Base-by-base conservation (phyloP, 169 alveolate species). In the Amoebophrya sp. region DNA sequence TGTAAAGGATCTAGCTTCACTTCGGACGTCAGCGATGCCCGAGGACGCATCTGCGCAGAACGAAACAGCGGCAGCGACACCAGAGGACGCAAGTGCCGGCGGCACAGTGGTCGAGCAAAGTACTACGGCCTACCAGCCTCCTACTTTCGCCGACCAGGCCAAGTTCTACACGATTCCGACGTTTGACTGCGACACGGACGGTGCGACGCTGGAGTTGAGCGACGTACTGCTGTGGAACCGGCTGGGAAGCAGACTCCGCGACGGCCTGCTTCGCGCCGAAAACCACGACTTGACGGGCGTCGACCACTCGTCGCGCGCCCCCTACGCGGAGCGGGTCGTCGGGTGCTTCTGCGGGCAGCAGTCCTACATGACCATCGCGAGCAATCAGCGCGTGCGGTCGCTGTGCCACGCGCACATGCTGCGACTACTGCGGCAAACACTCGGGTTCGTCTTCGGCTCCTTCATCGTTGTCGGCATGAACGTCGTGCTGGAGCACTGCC, bases 401-500 rank as follows among this genome's bases (percentile, higher is more conserved):
- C 29, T 66, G 35, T 66, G 83, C 83, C 83, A 66, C 32, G 35
- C 10, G 35, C 83, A 66, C 83, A 66, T 66, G 83, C 29, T 66
- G 83, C 83, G 83, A 25, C 83, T 66, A 25, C 32, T 66, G 83
- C 83, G 83, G 32, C 83, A 66, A 1, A 66, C 83, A 1, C 38
- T 66, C 10, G 83, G 83, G 32, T 66, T 66, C 35, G 83, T 66
- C 38, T 66, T 66, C 38, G 83, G 83, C 83, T 66, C 83, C 83
- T 66, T 66, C 83, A 66, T 66, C 35, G 83, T 66, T 3, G 83
- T 66, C 32, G 83, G 83, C 35, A 66, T 66, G 83, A 66, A 66
- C 83, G 32, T 66, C 83, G 83, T 66, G 83, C 83, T 66, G 35
- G 83, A 66, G 83, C 83, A 66, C 83, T 66, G 83, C 83, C 83